phyloP scores from a whole-genome alignment of 2,329 filamentous ascomycete genomes.

The Aspergillus ustus region DNA sequence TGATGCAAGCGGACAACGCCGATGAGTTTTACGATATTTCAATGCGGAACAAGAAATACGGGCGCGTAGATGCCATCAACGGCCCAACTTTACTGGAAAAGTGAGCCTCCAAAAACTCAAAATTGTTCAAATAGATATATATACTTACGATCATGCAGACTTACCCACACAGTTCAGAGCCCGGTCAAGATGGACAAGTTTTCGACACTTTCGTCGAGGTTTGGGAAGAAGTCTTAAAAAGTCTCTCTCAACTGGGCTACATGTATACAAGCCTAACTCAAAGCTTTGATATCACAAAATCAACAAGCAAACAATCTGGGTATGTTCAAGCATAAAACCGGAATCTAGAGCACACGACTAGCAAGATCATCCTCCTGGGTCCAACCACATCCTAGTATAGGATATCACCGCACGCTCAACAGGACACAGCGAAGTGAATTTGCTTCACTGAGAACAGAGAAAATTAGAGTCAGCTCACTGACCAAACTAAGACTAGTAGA shows the following conservation, averaged over 20 bases:
- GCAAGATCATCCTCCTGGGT: neutral
- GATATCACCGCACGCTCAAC: neutral
- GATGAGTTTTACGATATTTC: conserved; percentile 96
- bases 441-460: neutral
- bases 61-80: conserved; percentile 87
- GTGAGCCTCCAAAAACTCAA: conserved; percentile 51
- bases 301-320: conserved; percentile 3
- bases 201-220: conserved; percentile 74
- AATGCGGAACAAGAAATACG: conserved; percentile 89
- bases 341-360: conserved; percentile 3
- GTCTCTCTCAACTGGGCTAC: neutral
- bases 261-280: neutral
- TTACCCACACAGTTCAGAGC: conserved; percentile 66
- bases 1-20: conserved; percentile 86
- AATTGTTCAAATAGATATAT: neutral
- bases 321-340: conserved; percentile 5
- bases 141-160: conserved; percentile 49
- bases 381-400: neutral
- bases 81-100: conserved; percentile 92
- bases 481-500: neutral
- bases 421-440: too few species aligned
- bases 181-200: conserved; percentile 67
- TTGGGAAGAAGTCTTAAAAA: conserved; percentile 61
- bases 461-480: neutral
- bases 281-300: neutral